Base-by-base conservation (phyloP, 1,284 basidiomycete genomes). In the Pterulicium gracile region DNA sequence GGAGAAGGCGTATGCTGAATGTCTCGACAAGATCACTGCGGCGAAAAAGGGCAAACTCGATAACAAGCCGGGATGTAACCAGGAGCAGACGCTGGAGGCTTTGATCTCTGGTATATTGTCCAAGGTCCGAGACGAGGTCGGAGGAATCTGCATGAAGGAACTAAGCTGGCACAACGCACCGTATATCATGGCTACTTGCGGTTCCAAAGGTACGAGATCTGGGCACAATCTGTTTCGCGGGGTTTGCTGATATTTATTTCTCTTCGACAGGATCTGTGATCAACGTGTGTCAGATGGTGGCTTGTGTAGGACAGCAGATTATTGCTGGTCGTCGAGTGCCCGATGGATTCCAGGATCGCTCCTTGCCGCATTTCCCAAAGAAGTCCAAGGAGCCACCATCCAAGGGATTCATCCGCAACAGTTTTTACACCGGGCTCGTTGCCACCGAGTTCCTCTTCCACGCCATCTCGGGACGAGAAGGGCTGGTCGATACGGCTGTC, bases 281-380 rank as follows among this genome's bases (percentile, higher is more conserved):
- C 69, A 98, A 99, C 65, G 96, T 99, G 49, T 96, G 93, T 12
- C 96, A 99, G 68, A 99, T 99, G 96, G 96, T 98, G 49, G 96
- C 96, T 54, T 97, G 94, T 78, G 96, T 99, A 55, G 96, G 96
- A 7, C 96, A 99, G 61, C 96, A 99, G 61, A 98, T 98, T 64
- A 98, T 98, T 55, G 83, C 89, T 19, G 96, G 96, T 18, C 88
- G 91, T 62, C 96, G 96, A 80, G 94, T 99, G 4, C 93, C 93
- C 1, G 90, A 98, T 72, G 96, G 95, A 45, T 98, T 99, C 72
- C 96, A 98, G 66, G 96, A 99, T 66, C 89, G 96, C 42, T 97
- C 96, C 1, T 73, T 99, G 18, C 96, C 96, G 1, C 96, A 99
- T 65, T 99, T 98, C 66, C 89, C 87, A 21, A 98, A 98, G 67